Evolutionary conservation across 1,284 basidiomycete species (phyloP).

Genomic region (Inonotus hispidus): DNA sequence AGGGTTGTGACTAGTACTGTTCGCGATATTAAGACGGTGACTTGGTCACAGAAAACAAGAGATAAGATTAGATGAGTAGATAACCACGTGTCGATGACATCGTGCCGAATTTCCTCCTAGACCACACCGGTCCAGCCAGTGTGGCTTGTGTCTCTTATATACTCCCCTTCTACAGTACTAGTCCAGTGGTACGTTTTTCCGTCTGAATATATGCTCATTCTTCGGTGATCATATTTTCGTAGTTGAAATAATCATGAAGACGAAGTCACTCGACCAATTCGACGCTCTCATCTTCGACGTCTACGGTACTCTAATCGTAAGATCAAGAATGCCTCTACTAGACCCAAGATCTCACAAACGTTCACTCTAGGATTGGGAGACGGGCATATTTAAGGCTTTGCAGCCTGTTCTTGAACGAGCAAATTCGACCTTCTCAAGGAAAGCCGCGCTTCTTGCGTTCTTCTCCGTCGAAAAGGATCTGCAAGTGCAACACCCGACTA

Average conservation of each 20-base stretch:
- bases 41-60: not conserved
- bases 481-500: constrained; percentile 49
- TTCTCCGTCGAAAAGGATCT: constrained; percentile 49
- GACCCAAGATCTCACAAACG: constrained; percentile 3
- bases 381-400: constrained; percentile 51
- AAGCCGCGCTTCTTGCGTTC: constrained; percentile 50
- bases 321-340: constrained; percentile 18
- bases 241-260: constrained; percentile 1
- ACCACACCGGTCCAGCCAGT: no score
- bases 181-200: no score
- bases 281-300: constrained; percentile 60
- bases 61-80: not conserved
- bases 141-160: no score
- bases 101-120: not conserved
- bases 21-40: no score
- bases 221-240: not conserved
- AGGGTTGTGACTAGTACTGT: no score
- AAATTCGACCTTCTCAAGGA: constrained; percentile 41
- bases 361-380: constrained; percentile 60
- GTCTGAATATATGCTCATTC: no score
- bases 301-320: constrained; percentile 62
- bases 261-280: constrained; percentile 36
- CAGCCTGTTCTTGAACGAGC: constrained; percentile 43
- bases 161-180: not conserved
- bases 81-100: not conserved